Percentiles rank a stretch among this genome's conserved stretches.
These are phyloP conservation scores for Alternaria burnsii DNA, from an alignment of 2,329 filamentous ascomycete species.

Conservation along the genomic window DNA sequence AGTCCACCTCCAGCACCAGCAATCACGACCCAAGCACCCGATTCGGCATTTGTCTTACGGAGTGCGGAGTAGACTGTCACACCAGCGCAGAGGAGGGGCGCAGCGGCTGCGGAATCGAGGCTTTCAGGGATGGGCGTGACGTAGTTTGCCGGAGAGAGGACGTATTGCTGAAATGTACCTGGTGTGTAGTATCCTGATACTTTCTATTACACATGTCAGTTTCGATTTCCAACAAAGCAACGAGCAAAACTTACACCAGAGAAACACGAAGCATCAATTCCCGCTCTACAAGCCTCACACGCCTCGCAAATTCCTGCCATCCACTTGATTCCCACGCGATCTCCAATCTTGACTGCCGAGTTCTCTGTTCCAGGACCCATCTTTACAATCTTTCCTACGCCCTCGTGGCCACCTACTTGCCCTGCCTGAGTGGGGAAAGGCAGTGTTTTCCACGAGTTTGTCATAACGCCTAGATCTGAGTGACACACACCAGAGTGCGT, in stretches of 20 bases:
- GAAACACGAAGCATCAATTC: constrained; percentile 53
- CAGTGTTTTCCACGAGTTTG: constrained; percentile 62
- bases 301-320: constrained; percentile 63
- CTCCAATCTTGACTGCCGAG: constrained; percentile 68
- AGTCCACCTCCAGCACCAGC: constrained; percentile 66
- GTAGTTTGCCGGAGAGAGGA: constrained; percentile 69
- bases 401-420: constrained; percentile 75
- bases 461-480: constrained; percentile 64
- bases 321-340: constrained; percentile 77
- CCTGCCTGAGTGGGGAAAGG: constrained; percentile 66
- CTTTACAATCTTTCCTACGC: constrained; percentile 71
- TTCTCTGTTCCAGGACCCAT: constrained; percentile 67
- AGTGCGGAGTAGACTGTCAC: constrained; percentile 73
- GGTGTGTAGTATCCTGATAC: constrained; percentile 73
- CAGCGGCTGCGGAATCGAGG: constrained; percentile 67
- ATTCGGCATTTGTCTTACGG: constrained; percentile 66
- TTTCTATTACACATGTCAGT: constrained; percentile 36
- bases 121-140: constrained; percentile 73
- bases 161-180: constrained; percentile 78
- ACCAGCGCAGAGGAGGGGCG: constrained; percentile 72
- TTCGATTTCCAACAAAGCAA: not conserved
- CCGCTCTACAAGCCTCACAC: constrained; percentile 51
- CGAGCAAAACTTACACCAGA: constrained; percentile 37
- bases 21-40: constrained; percentile 69
- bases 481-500: constrained; percentile 73